Percentiles rank a stretch among this genome's conserved stretches.
phyloP scores from a whole-genome alignment of 2,329 filamentous ascomycete species.

The Aspergillus cejpii region DNA sequence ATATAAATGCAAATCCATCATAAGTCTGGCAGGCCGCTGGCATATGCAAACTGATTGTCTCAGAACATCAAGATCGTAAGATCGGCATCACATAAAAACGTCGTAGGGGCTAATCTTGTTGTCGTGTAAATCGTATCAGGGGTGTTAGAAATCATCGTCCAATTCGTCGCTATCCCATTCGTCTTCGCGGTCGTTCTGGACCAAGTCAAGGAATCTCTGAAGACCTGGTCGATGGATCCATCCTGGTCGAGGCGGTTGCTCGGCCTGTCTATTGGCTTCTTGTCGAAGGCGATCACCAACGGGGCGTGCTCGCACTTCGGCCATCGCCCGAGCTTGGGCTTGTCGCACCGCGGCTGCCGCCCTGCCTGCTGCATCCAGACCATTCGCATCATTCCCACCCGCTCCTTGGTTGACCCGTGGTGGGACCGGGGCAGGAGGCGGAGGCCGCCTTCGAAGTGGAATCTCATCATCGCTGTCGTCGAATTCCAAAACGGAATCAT shows the following conservation, averaged over 20 bases:
- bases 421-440: slow-evolving; percentile 38
- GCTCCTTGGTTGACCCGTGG: slow-evolving; percentile 29
- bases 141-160: slow-evolving; percentile 36
- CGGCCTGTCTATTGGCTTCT: neutral
- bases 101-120: neutral
- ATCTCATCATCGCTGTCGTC: slow-evolving; percentile 25
- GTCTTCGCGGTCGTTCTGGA: slow-evolving; percentile 50
- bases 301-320: slow-evolving; percentile 29
- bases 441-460: slow-evolving; percentile 26
- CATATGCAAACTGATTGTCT: too few species aligned
- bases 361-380: slow-evolving; percentile 30
- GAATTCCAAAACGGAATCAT: slow-evolving; percentile 22
- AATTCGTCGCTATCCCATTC: slow-evolving; percentile 56
- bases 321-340: slow-evolving; percentile 36
- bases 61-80: too few species aligned
- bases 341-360: slow-evolving; percentile 36
- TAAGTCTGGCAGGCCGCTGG: too few species aligned
- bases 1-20: slow-evolving; percentile 1
- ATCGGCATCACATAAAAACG: neutral
- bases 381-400: slow-evolving; percentile 21
- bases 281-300: slow-evolving; percentile 17
- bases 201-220: slow-evolving; percentile 49
- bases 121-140: neutral
- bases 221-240: slow-evolving; percentile 33
- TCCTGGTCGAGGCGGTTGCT: slow-evolving; percentile 4